Base-by-base conservation (phyloP, 129 eudicot species). In the Logfia minima region DNA sequence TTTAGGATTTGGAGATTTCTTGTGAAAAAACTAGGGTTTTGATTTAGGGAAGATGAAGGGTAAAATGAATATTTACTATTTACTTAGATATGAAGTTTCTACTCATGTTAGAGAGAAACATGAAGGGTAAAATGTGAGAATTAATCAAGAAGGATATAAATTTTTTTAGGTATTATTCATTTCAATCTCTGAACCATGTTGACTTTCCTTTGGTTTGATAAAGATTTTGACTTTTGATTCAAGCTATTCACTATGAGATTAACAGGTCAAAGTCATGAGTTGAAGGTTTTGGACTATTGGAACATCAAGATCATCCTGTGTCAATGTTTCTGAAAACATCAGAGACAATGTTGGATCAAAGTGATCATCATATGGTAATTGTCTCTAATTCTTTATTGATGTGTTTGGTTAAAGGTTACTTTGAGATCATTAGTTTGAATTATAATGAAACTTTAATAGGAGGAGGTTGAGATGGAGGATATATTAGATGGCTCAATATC, bases 381-480 rank as follows among this genome's bases (percentile, higher is more conserved):
- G 63, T 2, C 1, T 72, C n/a, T 78, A 18, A 16, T 1, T 10
- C 3, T 26, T 2, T 14, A 10, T 68, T 6, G 13, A 34, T 55
- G 23, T 75, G 55, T 62, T 75, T 58, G 34, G 41, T 2, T 61
- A 5, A 11, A 43, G 26, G 37, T 52, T 77, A 9, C 51, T 72
- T 68, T 34, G 24, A 23, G 70, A 55, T 56, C 31, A 39, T 77
- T 29, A 43, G 74, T 2, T 66, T 31, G 72, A 35, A 72, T 77
- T n/a, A 72, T 28, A 26, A 23, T 4, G 58, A 71, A 55, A 37
- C 5, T 55, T 68, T 34, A 23, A 11, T 62, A 82, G 85, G 77
- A 82, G 80, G 98, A 90, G 35, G 86, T 90, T 77, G 96, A 90
- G 71, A 90, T 90, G 98, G 98, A 90, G 75, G 98, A 92, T 80